phyloP scores from a whole-genome alignment of 2,329 filamentous ascomycete genomes.

The Madurella fahalii region DNA sequence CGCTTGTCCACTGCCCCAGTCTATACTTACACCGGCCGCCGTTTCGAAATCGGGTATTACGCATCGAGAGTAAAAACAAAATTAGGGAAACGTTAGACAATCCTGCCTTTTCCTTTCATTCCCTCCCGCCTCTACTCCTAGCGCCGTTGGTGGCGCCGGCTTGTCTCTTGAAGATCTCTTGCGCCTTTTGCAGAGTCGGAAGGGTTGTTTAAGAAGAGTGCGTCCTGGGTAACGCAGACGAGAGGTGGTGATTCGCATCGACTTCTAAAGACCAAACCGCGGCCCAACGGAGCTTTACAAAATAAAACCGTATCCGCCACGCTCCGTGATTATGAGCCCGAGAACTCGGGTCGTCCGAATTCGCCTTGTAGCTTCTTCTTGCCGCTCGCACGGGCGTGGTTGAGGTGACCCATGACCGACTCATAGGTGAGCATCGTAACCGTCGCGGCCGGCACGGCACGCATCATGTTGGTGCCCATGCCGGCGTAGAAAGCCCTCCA shows the following conservation, averaged over 20 bases:
- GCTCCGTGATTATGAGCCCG: neutral
- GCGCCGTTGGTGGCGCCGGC: neutral
- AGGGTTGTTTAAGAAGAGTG: neutral
- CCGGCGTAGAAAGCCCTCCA: slow-evolving; percentile 97
- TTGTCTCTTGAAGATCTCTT: neutral
- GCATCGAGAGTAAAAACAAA: neutral
- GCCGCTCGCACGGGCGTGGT: slow-evolving; percentile 40
- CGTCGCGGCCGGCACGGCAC: slow-evolving; percentile 89
- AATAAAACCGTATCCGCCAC: neutral
- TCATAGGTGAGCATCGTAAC: slow-evolving; percentile 98
- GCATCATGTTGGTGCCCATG: slow-evolving; percentile 95
- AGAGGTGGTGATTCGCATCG: slow-evolving; percentile 2
- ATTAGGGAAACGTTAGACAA: neutral
- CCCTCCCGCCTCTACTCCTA: neutral
- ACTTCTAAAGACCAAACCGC: neutral
- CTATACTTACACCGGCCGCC: neutral
- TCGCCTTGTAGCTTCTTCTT: slow-evolving; percentile 30
- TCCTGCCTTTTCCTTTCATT: neutral
- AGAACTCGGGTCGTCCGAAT: slow-evolving; percentile 5
- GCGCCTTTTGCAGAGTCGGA: too few relatives aligned
- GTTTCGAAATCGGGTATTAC: neutral
- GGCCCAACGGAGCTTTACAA: neutral
- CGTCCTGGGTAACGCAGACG: neutral
- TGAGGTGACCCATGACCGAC: slow-evolving; percentile 58
- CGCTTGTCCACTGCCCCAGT: neutral